Evolutionary conservation across 768 basidiomycete species (phyloP).

Genomic region (Russula abietina): DNA sequence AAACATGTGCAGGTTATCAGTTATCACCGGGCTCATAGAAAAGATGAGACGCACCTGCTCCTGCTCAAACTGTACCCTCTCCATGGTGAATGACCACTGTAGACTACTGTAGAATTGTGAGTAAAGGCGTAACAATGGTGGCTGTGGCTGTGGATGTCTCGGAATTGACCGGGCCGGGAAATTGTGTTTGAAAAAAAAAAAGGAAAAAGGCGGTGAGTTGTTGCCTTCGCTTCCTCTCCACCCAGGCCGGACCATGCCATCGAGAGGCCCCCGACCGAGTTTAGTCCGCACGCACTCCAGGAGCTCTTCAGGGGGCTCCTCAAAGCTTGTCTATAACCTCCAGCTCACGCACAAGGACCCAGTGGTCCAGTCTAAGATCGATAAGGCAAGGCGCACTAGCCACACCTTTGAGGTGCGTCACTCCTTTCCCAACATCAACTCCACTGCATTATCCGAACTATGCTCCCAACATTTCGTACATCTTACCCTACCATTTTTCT

Average conservation of each 20-base stretch:
- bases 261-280: constrained; percentile 44
- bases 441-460: neutral
- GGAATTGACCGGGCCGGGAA: constrained; percentile 4
- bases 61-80: constrained; percentile 89
- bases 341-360: constrained; percentile 65
- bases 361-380: constrained; percentile 38
- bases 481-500: neutral
- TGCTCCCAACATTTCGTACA: neutral
- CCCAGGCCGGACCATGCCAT: constrained; percentile 36
- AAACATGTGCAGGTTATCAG: neutral
- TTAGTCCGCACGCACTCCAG: constrained; percentile 58
- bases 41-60: constrained; percentile 56
- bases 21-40: neutral
- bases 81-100: constrained; percentile 48
- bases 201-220: neutral
- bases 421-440: constrained; percentile 8
- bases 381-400: constrained; percentile 48
- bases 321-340: constrained; percentile 53
- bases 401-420: constrained; percentile 42
- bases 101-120: neutral
- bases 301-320: constrained; percentile 48
- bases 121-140: neutral
- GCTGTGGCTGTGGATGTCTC: neutral
- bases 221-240: neutral
- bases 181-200: neutral